Conservation (phyloP, 2,329 filamentous ascomycete genomes). For the Cercospora sesami region DNA sequence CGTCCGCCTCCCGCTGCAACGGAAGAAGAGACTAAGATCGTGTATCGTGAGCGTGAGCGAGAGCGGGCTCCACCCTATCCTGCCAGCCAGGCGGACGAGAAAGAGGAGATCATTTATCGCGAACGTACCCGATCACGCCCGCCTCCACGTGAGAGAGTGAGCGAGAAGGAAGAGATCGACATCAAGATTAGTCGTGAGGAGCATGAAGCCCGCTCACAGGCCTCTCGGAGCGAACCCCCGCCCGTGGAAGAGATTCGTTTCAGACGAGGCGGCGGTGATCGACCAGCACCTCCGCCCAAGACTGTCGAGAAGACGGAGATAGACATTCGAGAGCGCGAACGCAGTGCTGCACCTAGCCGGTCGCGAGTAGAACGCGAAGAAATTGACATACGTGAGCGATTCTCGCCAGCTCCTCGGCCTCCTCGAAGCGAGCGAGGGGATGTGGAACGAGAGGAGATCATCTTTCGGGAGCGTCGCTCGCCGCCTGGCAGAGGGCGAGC, state of each 20-base stretch:
- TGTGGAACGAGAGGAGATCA: constrained; percentile 39
- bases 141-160: constrained; percentile 35
- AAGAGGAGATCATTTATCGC: constrained; percentile 45
- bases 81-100: constrained; percentile 31
- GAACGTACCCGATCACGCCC: constrained; percentile 41
- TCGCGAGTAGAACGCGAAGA: constrained; percentile 32
- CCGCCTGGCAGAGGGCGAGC: constrained; percentile 31
- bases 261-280: constrained; percentile 41
- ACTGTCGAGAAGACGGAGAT: constrained; percentile 36
- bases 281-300: constrained; percentile 27
- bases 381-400: constrained; percentile 42
- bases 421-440: constrained; percentile 25
- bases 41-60: constrained; percentile 37
- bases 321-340: constrained; percentile 29
- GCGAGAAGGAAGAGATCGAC: constrained; percentile 39
- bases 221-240: constrained; percentile 37
- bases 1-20: constrained; percentile 37
- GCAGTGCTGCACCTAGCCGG: constrained; percentile 29
- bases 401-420: constrained; percentile 28
- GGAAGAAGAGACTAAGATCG: constrained; percentile 47
- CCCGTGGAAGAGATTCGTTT: constrained; percentile 52
- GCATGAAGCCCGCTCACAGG: constrained; percentile 28
- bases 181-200: constrained; percentile 38
- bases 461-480: constrained; percentile 38
- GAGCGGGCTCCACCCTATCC: constrained; percentile 33